phyloP scores from a whole-genome alignment of 1,284 basidiomycete species.

The Chalciporus piperatoides region DNA sequence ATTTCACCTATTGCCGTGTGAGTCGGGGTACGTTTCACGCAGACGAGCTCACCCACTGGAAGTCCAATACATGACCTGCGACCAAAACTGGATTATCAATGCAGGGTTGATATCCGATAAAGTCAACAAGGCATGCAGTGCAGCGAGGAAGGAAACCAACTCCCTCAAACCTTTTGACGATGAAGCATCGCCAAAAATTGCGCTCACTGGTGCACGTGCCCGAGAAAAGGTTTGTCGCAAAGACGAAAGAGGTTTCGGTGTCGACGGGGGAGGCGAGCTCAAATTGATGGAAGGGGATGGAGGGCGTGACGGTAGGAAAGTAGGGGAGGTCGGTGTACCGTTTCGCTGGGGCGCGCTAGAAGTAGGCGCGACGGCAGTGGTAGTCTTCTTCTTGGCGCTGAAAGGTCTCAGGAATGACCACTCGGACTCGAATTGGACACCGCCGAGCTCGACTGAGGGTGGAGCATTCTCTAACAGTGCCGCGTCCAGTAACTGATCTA shows the following conservation, averaged over 20 bases:
- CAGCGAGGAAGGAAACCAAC: conserved; percentile 80
- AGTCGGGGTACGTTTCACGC: conserved; percentile 6
- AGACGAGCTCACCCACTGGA: conserved; percentile 52
- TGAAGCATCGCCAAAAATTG: conserved; percentile 49
- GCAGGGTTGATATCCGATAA: conserved; percentile 91
- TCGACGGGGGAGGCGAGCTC: conserved; percentile 35
- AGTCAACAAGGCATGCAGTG: conserved; percentile 82
- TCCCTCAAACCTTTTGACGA: conserved; percentile 56
- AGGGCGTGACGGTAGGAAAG: conserved; percentile 46
- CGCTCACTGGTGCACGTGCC: conserved; percentile 43
- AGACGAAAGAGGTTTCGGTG: conserved; percentile 58
- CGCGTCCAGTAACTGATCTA: conserved; percentile 83
- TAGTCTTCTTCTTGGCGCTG: conserved; percentile 60
- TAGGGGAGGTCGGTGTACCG: conserved; percentile 32
- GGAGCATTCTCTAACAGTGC: conserved; percentile 85
- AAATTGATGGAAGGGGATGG: conserved; percentile 45
- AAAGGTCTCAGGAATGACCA: conserved; percentile 90
- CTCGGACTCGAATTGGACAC: conserved; percentile 91
- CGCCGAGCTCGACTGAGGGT: conserved; percentile 73
- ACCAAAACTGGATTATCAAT: conserved; percentile 88
- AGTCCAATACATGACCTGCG: conserved; percentile 93
- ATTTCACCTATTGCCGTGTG: conserved; percentile 64
- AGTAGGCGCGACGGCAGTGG: conserved; percentile 31
- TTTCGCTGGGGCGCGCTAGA: conserved; percentile 37
- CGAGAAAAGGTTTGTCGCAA: conserved; percentile 59